Conservation (phyloP, 2,329 filamentous ascomycete species). For the Aureobasidium lini region DNA sequence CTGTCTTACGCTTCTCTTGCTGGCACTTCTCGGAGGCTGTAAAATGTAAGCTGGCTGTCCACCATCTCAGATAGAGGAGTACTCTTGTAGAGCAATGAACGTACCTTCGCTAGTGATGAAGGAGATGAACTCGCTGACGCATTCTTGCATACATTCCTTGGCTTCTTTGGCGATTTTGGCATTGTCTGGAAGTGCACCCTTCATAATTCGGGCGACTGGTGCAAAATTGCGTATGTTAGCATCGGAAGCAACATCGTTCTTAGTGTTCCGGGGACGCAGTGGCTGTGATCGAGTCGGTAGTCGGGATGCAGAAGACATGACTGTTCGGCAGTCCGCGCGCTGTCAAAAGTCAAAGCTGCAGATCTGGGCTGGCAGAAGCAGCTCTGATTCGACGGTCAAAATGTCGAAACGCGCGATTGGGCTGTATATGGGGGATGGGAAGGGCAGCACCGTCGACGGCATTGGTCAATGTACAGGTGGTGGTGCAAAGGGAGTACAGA, state of each 20-base stretch:
- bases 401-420: slow-evolving; percentile 41
- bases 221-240: slow-evolving; percentile 93
- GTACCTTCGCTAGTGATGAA: slow-evolving; percentile 98
- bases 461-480: slow-evolving; percentile 26
- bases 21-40: slow-evolving; percentile 97
- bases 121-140: slow-evolving; percentile 98
- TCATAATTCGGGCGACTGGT: slow-evolving; percentile 99
- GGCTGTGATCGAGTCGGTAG: slow-evolving; percentile 21
- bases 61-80: neutral
- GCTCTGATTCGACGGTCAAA: slow-evolving; percentile 40
- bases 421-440: slow-evolving; percentile 29
- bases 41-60: slow-evolving; percentile 6
- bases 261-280: slow-evolving; percentile 20
- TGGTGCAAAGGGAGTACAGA: slow-evolving; percentile 24
- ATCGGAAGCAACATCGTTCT: slow-evolving; percentile 48
- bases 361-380: slow-evolving; percentile 27
- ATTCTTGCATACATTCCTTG: slow-evolving; percentile 99
- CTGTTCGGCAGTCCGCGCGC: slow-evolving; percentile 26
- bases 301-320: slow-evolving; percentile 39
- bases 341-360: slow-evolving; percentile 26
- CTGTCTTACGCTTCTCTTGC: slow-evolving; percentile 98
- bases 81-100: slow-evolving; percentile 28
- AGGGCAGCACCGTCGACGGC: slow-evolving; percentile 21
- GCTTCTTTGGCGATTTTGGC: slow-evolving; percentile 95
- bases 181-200: slow-evolving; percentile 92